Evolutionary conservation across 352 stramenopile genomes (phyloP).

Genomic region (Globisporangium canariense): DNA sequence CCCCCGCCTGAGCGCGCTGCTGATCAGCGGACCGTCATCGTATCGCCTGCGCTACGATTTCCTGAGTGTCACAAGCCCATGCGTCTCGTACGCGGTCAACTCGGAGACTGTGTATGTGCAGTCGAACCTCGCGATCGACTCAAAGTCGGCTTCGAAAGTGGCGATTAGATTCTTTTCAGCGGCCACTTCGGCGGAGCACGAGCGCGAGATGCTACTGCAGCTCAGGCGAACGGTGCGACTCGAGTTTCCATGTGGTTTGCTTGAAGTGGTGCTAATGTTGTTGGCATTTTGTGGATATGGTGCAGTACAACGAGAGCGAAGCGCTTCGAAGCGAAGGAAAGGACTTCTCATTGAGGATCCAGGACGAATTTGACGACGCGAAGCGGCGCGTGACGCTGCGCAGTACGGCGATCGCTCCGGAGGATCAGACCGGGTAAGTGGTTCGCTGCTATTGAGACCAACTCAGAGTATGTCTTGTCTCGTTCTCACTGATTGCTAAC

Average conservation of each 20-base stretch:
- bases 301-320: conserved; percentile 1
- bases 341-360: conserved; percentile 29
- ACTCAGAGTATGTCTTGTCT: not conserved
- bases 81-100: conserved; percentile 30
- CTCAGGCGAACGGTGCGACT: conserved; percentile 34
- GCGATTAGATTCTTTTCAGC: conserved; percentile 63
- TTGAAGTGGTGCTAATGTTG: not conserved
- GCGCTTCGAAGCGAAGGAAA: not conserved
- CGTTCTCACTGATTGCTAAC: conserved; percentile 18
- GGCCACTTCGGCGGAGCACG: conserved; percentile 26
- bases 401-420: conserved; percentile 27
- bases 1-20: conserved; percentile 40
- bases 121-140: conserved; percentile 54
- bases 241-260: not conserved
- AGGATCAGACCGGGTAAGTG: conserved; percentile 53
- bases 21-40: conserved; percentile 57
- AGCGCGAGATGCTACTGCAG: conserved; percentile 35
- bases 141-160: conserved; percentile 47
- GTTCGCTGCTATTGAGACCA: no score
- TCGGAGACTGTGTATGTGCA: conserved; percentile 40
- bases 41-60: conserved; percentile 74
- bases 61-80: conserved; percentile 29
- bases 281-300: no score
- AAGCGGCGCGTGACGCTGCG: conserved; percentile 46
- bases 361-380: conserved; percentile 53